Evolutionary conservation across 306 rosid species (phyloP).

Genomic region (Canavalia gladiata): DNA sequence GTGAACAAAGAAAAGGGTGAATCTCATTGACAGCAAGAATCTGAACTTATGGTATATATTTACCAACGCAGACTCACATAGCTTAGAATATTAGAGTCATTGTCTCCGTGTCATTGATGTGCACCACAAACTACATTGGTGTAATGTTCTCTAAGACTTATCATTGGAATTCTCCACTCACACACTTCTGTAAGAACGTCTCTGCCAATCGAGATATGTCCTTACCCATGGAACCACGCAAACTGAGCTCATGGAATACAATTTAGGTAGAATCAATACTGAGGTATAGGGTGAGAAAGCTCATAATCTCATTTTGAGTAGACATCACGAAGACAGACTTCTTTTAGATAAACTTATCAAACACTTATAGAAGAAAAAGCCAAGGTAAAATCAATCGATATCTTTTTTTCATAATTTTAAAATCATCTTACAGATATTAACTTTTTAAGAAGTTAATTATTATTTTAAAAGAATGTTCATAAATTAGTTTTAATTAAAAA

Average conservation of each 20-base stretch:
- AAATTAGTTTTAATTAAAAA: too few species aligned
- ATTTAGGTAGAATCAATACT: background rate
- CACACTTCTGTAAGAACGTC: slow-evolving; percentile 53
- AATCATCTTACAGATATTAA: too few species aligned
- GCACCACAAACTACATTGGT: slow-evolving; percentile 32
- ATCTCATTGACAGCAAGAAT: too few species aligned
- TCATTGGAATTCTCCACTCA: slow-evolving; percentile 60
- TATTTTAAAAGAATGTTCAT: too few species aligned
- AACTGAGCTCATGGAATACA: background rate
- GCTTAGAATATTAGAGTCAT: slow-evolving; percentile 57
- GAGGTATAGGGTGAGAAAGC: slow-evolving; percentile 7
- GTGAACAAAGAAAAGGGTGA: too few species aligned
- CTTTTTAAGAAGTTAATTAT: too few species aligned
- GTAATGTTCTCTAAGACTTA: slow-evolving; percentile 48
- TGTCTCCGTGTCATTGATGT: slow-evolving; percentile 59
- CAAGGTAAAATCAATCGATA: too few species aligned
- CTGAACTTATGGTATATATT: background rate
- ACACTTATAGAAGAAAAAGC: too few species aligned
- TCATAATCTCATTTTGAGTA: background rate
- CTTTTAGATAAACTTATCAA: too few species aligned
- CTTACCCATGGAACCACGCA: slow-evolving; percentile 52
- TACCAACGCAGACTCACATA: slow-evolving; percentile 43
- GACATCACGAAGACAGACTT: background rate
- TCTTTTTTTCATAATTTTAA: too few species aligned
- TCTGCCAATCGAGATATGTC: slow-evolving; percentile 46